Conservation (phyloP, 441 rosid species). For the Breynia disticha region DNA sequence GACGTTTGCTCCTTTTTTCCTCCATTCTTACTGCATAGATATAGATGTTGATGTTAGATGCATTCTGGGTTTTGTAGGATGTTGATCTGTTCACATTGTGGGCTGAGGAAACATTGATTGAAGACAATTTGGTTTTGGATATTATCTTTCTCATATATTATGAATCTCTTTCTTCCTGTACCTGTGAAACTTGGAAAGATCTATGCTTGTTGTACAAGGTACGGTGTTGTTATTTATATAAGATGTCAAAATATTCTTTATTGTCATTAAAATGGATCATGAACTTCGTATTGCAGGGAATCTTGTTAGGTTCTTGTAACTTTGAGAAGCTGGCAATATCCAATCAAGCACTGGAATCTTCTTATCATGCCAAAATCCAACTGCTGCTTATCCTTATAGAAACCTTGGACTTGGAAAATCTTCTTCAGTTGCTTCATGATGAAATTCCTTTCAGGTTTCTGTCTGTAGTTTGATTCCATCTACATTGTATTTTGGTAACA, state of each 20-base stretch:
- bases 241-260: background rate
- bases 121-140: slow-evolving; percentile 78
- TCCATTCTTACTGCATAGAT: background rate
- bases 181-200: slow-evolving; percentile 72
- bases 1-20: background rate
- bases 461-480: slow-evolving; percentile 9
- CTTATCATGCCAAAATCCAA: slow-evolving; percentile 58
- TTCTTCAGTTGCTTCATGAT: slow-evolving; percentile 88
- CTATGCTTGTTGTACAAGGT: slow-evolving; percentile 76
- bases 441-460: slow-evolving; percentile 73
- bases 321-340: slow-evolving; percentile 66
- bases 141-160: slow-evolving; percentile 76
- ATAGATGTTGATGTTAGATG: slow-evolving; percentile 1
- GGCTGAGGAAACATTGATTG: slow-evolving; percentile 92
- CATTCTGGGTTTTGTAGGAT: slow-evolving; percentile 39
- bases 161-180: slow-evolving; percentile 70
- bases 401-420: slow-evolving; percentile 75
- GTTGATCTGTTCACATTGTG: slow-evolving; percentile 78
- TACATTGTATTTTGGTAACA: slow-evolving; percentile 4
- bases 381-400: slow-evolving; percentile 75
- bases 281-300: slow-evolving; percentile 43
- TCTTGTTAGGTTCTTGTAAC: slow-evolving; percentile 58
- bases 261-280: slow-evolving; percentile 14
- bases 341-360: slow-evolving; percentile 54
- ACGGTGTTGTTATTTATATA: slow-evolving; percentile 20